Evolutionary conservation across 2,329 filamentous ascomycete species (phyloP).

Genomic region (Xylariales sp.): DNA sequence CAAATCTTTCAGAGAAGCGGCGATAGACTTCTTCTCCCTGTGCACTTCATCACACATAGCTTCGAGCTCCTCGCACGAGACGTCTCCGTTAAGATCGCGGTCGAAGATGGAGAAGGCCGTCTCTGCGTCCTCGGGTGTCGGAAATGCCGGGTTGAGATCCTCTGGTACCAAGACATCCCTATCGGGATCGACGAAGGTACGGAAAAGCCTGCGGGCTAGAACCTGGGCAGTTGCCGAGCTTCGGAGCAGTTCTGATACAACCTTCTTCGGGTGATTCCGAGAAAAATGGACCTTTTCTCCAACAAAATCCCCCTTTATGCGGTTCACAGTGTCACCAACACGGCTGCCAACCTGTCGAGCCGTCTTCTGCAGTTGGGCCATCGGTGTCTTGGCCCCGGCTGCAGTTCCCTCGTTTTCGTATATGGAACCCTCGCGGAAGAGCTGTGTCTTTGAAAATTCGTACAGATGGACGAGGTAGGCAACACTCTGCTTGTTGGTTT

Average conservation of each 20-base stretch:
- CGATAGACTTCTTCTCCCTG: constrained; percentile 90
- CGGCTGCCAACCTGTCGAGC: constrained; percentile 71
- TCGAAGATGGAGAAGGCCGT: constrained; percentile 91
- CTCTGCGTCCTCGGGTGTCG: constrained; percentile 78
- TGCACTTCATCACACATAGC: constrained; percentile 92
- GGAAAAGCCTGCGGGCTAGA: constrained; percentile 80
- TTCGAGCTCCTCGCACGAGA: constrained; percentile 91
- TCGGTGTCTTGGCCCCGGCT: constrained; percentile 68
- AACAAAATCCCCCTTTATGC: constrained; percentile 87
- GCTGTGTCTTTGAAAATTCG: constrained; percentile 72
- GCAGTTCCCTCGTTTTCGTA: constrained; percentile 36
- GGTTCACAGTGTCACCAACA: constrained; percentile 24
- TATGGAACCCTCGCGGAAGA: constrained; percentile 48
- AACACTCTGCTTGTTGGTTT: constrained; percentile 88
- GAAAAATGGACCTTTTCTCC: constrained; percentile 63
- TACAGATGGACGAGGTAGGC: constrained; percentile 21
- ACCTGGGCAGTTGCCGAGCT: constrained; percentile 73
- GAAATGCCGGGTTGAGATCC: constrained; percentile 74
- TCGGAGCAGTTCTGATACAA: constrained; percentile 72
- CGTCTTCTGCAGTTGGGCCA: constrained; percentile 67
- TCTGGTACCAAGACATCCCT: constrained; percentile 73
- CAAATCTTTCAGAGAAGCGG: constrained; percentile 87
- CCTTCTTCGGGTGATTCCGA: constrained; percentile 78
- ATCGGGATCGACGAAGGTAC: constrained; percentile 72
- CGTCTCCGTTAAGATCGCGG: constrained; percentile 94